Base-by-base conservation (phyloP, 768 basidiomycete genomes). In the Fistulinella prunicolor region DNA sequence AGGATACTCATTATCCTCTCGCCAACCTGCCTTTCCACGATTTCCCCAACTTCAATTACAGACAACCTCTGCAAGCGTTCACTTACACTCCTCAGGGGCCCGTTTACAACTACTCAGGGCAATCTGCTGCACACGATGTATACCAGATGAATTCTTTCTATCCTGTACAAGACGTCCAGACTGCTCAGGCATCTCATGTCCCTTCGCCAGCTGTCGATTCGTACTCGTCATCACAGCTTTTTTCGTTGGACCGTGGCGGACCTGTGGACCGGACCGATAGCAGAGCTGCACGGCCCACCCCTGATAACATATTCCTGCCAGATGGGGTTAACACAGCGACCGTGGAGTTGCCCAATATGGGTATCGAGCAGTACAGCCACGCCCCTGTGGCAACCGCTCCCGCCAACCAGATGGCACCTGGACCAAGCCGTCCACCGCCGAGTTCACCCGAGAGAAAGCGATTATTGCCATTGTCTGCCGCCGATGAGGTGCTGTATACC, bases 381-480 rank as follows among this genome's bases (percentile, higher is more conserved):
- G 23, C 46, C 21, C 45, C 54, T 56, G 58, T 68, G 47, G 52
- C 35, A 12, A 38, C 29, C 29, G 39, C 51, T 2, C 21, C 36
- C 16, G 20, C 54, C 44, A 51, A 37, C n/a, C 50, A 54, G 32
- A 30, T 41, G 19, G 13, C 20, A 23, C 17, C 53, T 45, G 42
- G 53, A 6, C 52, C 65, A 3, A 51, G 47, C 38, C 50, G 38
- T 29, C 42, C 22, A 7, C 17, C 23, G 1, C 56, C 59, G 44
- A 44, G 38, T 7, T 65, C 63, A 9, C 60, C 63, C 37, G 53
- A 52, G 13, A 55, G 46, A 20, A 63, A 49, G 38, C 53, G 63
- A 9, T 17, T 45, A 4, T 23, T 48, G 9, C 50, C 51, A 14
- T 39, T 26, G 37, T 4, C 54, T 3, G 17, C 54, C 22, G 46